Base-by-base conservation (phyloP, 1,284 basidiomycete genomes). In the Testicularia cyperi region DNA sequence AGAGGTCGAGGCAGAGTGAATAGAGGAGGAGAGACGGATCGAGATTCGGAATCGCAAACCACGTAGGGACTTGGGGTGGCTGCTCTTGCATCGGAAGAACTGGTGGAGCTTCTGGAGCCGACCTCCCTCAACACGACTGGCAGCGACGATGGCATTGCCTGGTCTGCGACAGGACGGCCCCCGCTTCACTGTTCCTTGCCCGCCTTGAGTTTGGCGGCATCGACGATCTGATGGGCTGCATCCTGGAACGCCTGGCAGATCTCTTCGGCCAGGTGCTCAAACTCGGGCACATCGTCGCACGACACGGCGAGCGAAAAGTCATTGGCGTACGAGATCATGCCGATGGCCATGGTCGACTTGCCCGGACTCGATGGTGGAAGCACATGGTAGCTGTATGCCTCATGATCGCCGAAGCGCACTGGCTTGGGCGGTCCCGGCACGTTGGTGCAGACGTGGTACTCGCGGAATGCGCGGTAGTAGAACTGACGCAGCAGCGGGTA, bases 391-490 rank as follows among this genome's bases (percentile, higher is more conserved):
- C 48, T 61, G 42, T 64, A 73, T 12, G 73, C 73, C 46, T 73
- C 58, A 53, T 75, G 73, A 9, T 57, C 43, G 29, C 73, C 73
- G 34, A 75, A 75, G 22, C 42, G 45, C 33, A 75, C 70, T 0
- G 56, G 64, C 58, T 75, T 68, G 35, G 68, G 54, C 18, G 73
- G 73, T 16, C 73, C 73, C 2, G 73, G 73, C 14, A 75, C 68
- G 31, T 75, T 75, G 24, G 72, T 75, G 26, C 65, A 68, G 15
- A 75, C 73, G 38, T 72, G 67, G 33, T 75, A 74, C 55, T 74
- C 70, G 27, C 56, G 44, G 42, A 72, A 73, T 6, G 74, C 70
- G 18, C 65, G 65, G 47, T 74, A 66, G 43, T 72, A 74, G 53
- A 74, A 39, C 38, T 51, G 42, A 12, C 62, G 60, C n/a, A 54